Percentiles rank a stretch among this genome's conserved stretches.
phyloP scores from a whole-genome alignment of 78 protist species.

The Guillardia theta region DNA sequence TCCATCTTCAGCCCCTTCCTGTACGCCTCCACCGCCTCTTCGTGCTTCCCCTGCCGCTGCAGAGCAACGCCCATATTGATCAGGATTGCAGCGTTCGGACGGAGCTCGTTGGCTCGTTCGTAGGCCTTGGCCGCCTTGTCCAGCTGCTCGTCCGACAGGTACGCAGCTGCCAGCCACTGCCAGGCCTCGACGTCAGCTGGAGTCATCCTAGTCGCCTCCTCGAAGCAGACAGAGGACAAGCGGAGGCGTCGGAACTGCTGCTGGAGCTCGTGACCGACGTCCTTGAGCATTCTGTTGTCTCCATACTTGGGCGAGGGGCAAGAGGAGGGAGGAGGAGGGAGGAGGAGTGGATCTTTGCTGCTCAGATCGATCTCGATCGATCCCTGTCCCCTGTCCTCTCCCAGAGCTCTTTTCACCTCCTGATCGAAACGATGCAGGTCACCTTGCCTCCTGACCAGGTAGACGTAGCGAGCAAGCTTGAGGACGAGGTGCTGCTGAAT shows the following conservation, averaged over 20 bases:
- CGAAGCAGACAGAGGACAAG: neutral
- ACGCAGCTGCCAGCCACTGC: neutral
- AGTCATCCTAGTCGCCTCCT: neutral
- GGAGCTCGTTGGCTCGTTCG: neutral
- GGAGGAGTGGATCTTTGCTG: neutral
- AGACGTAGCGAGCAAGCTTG: neutral
- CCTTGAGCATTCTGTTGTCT: neutral
- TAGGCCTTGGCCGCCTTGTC: neutral
- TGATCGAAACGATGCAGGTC: neutral
- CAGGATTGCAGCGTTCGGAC: neutral
- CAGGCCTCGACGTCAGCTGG: neutral
- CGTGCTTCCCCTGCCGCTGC: neutral
- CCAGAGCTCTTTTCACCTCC: neutral
- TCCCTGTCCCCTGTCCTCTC: neutral
- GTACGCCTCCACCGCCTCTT: neutral
- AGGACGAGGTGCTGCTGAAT: neutral
- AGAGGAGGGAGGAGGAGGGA: neutral
- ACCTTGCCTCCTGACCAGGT: neutral
- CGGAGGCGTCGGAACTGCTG: neutral
- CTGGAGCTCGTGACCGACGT: conserved; percentile 3
- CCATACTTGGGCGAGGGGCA: neutral
- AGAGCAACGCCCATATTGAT: neutral
- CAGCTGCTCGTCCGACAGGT: neutral
- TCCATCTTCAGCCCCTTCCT: neutral
- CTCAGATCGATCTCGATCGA: neutral